Conservation (phyloP, 805 yeast species). For the Ogataea populi-albae region DNA sequence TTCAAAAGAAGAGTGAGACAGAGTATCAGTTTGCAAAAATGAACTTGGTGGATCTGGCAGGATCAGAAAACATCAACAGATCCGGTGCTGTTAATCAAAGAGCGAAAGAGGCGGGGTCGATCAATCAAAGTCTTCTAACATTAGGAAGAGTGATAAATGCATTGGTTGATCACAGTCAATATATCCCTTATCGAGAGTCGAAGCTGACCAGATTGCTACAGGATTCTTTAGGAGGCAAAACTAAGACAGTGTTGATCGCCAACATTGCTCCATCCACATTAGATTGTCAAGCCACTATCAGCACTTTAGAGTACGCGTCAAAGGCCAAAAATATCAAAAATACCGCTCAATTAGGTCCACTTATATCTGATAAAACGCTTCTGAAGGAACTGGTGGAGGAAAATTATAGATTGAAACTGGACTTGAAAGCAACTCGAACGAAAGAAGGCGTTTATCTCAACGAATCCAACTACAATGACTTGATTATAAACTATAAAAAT, state of each 20-base stretch:
- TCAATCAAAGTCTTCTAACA: constrained; percentile 82
- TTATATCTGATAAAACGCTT: constrained; percentile 41
- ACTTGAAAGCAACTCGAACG: constrained; percentile 56
- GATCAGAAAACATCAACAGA: constrained; percentile 83
- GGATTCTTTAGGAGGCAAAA: constrained; percentile 80
- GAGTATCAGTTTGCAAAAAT: constrained; percentile 33
- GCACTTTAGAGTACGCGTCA: constrained; percentile 55
- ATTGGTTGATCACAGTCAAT: constrained; percentile 58
- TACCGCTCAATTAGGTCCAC: constrained; percentile 47
- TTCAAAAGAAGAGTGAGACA: constrained; percentile 36
- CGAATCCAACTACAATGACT: constrained; percentile 53
- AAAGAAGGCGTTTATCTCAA: constrained; percentile 68
- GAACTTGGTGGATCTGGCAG: constrained; percentile 90
- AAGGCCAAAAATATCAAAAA: constrained; percentile 55
- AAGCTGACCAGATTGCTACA: constrained; percentile 72
- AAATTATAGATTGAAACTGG: constrained; percentile 43
- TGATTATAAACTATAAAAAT: constrained; percentile 47
- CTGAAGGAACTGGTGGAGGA: constrained; percentile 47
- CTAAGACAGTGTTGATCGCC: constrained; percentile 86
- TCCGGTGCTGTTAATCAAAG: constrained; percentile 86
- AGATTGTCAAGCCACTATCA: constrained; percentile 48
- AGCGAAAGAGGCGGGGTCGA: constrained; percentile 91
- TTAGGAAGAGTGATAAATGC: constrained; percentile 86
- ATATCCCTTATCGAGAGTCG: constrained; percentile 77
- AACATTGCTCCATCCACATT: constrained; percentile 67